Conservation (phyloP, 352 stramenopile species). For the Globisporangium uncinulatum region DNA sequence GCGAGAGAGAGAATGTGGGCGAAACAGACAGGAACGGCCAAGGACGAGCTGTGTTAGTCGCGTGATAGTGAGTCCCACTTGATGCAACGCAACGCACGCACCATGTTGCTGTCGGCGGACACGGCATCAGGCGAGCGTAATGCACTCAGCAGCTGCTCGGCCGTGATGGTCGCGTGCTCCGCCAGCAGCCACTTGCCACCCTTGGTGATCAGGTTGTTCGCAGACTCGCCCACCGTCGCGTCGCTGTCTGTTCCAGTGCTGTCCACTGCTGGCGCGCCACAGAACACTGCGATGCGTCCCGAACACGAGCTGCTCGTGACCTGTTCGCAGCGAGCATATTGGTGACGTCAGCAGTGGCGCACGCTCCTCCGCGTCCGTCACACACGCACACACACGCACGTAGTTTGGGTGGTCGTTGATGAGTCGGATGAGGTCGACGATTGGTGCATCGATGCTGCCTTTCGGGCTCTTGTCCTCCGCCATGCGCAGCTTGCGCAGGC, state of each 20-base stretch:
- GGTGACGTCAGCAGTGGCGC: not conserved
- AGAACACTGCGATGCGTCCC: conserved; percentile 86
- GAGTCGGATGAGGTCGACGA: conserved; percentile 81
- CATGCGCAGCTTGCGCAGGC: conserved; percentile 72
- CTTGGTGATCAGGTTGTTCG: conserved; percentile 74
- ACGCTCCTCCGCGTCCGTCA: not conserved
- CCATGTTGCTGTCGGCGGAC: conserved; percentile 53
- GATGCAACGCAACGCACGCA: conserved; percentile 10
- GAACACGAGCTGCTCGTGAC: conserved; percentile 91
- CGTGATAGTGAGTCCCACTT: not conserved
- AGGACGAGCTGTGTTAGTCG: too few relatives aligned
- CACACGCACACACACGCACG: conserved; percentile 21
- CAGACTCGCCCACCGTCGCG: conserved; percentile 4
- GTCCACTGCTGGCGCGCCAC: conserved; percentile 28
- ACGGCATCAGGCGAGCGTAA: conserved; percentile 32
- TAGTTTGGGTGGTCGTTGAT: conserved; percentile 87
- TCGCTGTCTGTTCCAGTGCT: conserved; percentile 1
- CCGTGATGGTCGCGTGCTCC: conserved; percentile 68
- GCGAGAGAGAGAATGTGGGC: not conserved
- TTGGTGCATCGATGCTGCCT: conserved; percentile 85
- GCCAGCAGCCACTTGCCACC: conserved; percentile 86
- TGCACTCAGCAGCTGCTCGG: conserved; percentile 54
- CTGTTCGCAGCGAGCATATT: conserved; percentile 17
- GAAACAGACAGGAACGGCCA: not conserved
- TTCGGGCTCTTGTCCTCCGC: conserved; percentile 90